Percentiles rank a stretch among this genome's conserved stretches.
phyloP scores from a whole-genome alignment of 305 asterid genomes.

The Ilex paraguariensis region DNA sequence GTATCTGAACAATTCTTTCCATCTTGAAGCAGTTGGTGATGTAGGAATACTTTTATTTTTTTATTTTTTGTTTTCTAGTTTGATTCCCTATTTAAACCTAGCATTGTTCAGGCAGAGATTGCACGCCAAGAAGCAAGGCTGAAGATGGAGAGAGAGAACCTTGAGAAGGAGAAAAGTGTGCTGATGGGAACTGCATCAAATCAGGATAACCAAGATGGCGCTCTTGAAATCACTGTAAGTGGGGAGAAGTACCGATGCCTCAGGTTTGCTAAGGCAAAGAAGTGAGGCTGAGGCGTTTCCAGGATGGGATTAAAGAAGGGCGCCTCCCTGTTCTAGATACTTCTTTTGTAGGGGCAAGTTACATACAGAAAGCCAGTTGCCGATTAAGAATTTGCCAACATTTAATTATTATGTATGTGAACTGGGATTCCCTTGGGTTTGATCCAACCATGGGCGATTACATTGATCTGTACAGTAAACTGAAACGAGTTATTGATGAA shows the following conservation, averaged over 20 bases:
- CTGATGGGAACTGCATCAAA: constrained; percentile 98
- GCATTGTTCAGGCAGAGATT: constrained; percentile 70
- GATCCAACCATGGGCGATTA: no score
- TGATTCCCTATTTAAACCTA: constrained; percentile 6
- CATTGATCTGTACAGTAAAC: no score
- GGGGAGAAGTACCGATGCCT: constrained; percentile 98
- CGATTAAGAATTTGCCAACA: no score
- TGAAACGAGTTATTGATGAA: no score
- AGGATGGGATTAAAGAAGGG: constrained; percentile 19
- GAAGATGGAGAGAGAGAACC: constrained; percentile 91
- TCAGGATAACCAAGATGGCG: constrained; percentile 98
- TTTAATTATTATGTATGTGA: no score
- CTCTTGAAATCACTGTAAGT: constrained; percentile 94
- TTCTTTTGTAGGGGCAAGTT: no score
- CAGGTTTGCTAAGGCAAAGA: constrained; percentile 96
- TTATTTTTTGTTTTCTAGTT: background rate
- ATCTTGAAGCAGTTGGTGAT: background rate
- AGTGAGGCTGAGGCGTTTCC: constrained; percentile 36
- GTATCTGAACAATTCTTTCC: background rate
- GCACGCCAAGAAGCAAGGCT: constrained; percentile 93
- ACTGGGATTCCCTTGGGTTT: no score
- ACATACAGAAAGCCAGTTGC: no score
- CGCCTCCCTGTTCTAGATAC: constrained; percentile 14
- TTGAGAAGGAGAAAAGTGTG: constrained; percentile 96
- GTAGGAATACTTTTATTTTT: background rate